Evolutionary conservation across 306 rosid species (phyloP).

Genomic region (Oemleria cerasiformis): DNA sequence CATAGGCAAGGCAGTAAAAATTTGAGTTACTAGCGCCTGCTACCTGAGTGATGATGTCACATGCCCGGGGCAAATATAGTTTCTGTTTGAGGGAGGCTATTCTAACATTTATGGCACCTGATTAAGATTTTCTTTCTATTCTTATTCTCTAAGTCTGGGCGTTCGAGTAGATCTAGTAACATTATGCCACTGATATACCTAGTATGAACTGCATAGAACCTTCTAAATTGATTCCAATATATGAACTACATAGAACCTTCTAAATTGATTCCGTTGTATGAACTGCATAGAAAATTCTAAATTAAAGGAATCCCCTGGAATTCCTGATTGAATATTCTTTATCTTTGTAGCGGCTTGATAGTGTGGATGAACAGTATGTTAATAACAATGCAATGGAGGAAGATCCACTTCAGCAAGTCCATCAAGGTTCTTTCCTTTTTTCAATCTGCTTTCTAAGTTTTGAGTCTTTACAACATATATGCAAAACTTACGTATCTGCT

Average conservation of each 20-base stretch:
- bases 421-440: slow-evolving; percentile 58
- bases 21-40: not conserved
- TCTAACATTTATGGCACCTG: not conserved
- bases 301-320: slow-evolving; percentile 3
- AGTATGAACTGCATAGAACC: not conserved
- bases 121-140: not conserved
- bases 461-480: slow-evolving; percentile 3
- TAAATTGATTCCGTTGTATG: not conserved
- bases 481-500: slow-evolving; percentile 15
- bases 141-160: not conserved
- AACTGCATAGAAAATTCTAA: not conserved
- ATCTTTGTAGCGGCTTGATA: slow-evolving; percentile 67
- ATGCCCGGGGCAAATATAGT: not conserved
- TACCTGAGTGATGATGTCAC: not conserved
- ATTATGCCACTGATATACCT: not conserved
- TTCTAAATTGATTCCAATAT: not conserved
- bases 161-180: not conserved
- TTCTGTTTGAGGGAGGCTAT: not conserved
- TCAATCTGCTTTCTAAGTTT: slow-evolving; percentile 9
- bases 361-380: slow-evolving; percentile 49
- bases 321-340: slow-evolving; percentile 18
- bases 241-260: not conserved
- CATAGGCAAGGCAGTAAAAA: not conserved
- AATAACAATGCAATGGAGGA: slow-evolving; percentile 33
- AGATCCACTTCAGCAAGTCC: slow-evolving; percentile 42